Evolutionary conservation across 2,329 filamentous ascomycete species (phyloP).

Genomic region (Aspergillus pseudoviridinutans): DNA sequence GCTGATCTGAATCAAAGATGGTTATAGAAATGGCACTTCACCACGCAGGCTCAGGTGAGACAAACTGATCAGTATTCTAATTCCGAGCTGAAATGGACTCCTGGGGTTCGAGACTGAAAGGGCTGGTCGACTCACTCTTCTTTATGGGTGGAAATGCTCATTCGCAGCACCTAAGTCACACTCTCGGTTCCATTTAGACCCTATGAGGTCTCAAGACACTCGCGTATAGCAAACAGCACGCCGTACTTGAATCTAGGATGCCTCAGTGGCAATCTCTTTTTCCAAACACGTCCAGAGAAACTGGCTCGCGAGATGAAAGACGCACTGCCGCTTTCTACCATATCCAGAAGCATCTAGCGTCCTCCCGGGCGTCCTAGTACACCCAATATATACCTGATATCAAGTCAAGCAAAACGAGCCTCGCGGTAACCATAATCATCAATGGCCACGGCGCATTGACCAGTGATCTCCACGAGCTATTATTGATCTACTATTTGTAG

Average conservation of each 20-base stretch:
- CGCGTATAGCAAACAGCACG: neutral
- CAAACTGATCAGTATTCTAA: neutral
- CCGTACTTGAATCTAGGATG: constrained; percentile 7
- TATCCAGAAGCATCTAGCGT: neutral
- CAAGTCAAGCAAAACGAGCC: neutral
- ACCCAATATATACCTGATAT: neutral
- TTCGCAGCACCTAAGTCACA: too few species aligned
- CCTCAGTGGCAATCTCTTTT: constrained; percentile 6
- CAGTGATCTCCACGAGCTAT: neutral
- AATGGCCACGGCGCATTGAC: neutral
- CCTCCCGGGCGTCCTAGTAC: neutral
- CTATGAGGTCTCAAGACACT: neutral
- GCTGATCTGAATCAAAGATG: neutral
- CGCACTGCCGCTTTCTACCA: neutral
- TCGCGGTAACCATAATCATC: neutral
- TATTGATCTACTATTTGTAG: neutral
- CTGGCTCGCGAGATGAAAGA: constrained; percentile 1
- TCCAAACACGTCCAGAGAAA: constrained; percentile 8
- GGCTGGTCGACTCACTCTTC: neutral
- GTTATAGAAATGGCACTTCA: neutral
- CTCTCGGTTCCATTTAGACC: too few species aligned
- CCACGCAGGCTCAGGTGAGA: neutral
- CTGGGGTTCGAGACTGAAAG: too few species aligned
- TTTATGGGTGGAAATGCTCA: neutral
- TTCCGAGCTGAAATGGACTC: too few species aligned